Base-by-base conservation (phyloP, 345 rosid species). In the Linum usitatissimum region DNA sequence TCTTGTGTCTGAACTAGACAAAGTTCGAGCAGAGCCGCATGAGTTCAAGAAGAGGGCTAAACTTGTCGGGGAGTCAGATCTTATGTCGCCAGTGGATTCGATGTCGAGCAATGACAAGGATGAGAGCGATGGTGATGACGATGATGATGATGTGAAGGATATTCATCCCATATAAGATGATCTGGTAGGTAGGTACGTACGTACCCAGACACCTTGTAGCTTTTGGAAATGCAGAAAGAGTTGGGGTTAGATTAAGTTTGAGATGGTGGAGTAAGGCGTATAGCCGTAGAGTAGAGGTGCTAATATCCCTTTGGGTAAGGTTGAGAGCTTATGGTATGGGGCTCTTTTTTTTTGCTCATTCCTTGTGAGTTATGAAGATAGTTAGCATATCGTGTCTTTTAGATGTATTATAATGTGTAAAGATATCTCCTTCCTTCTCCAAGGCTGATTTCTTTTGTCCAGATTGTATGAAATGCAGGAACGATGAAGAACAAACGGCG, bases 81-180 rank as follows among this genome's bases (percentile, higher is more conserved):
- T 68, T 6, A 68, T 68, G 71, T 66, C 71, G 1, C 66, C 71
- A 10, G 8, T 68, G 18, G 62, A 61, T 61, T 45, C 19, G n/a
- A 54, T 62, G 15, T 30, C 5, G 13, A 56, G 5, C 17, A 31
- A 18, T 62, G 71, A 39, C 6, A 53, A 42, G 49, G 14, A 42
- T 42, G 49, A 42, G 3, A 42, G 14, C 15, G 49, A 42, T n/a
- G n/a, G n/a, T 14, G 49, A 42, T 42, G 12, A 13, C 0, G 71
- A 68, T n/a, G 61, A 61, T 54, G 71, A 68, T n/a, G 61, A 61
- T 61, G 66, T 19, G 5, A 28, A 53, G 15, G 62, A 20, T 21
- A 62, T 54, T 38, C 42, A 68, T 13, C 17, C 55, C 54, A 39
- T 55, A 42, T 40, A 31, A 61, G 48, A 21, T 14, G 49, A 42